phyloP scores from a whole-genome alignment of 768 basidiomycete species.

The Suillus sp. region DNA sequence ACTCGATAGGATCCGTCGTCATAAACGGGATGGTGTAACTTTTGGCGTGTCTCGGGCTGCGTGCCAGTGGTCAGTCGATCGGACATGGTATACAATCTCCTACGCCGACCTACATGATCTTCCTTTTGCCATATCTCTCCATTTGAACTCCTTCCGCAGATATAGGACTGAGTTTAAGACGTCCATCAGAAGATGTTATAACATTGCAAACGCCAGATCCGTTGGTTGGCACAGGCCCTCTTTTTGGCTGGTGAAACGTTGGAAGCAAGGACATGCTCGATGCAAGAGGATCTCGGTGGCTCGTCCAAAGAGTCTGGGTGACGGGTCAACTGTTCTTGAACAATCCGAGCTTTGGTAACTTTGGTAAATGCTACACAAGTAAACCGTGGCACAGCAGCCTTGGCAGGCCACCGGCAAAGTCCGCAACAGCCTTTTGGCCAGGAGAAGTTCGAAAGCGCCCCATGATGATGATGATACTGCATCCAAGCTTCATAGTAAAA shows the following conservation, averaged over 20 bases:
- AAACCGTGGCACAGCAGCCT: not conserved
- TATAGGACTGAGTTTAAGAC: not conserved
- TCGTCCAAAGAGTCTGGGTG: no score
- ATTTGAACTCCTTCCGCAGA: not conserved
- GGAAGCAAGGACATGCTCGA: not conserved
- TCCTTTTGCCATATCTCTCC: not conserved
- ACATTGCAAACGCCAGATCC: not conserved
- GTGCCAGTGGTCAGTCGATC: not conserved
- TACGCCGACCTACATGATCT: not conserved
- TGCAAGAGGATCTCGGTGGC: no score
- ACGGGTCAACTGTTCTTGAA: no score
- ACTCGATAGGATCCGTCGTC: slow-evolving; percentile 10
- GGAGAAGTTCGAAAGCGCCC: no score
- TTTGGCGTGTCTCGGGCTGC: slow-evolving; percentile 8
- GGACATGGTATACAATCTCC: not conserved
- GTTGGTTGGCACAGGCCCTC: not conserved
- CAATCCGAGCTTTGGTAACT: no score
- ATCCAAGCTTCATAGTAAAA: no score
- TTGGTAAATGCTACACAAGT: no score
- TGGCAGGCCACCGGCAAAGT: no score
- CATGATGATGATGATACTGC: no score
- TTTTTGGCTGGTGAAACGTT: not conserved
- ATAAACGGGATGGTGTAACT: slow-evolving; percentile 18
- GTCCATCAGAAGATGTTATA: not conserved
- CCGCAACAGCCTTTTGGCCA: no score